Evolutionary conservation across 2,329 filamentous ascomycete genomes (phyloP).

Genomic region (Aspergillus sp.): DNA sequence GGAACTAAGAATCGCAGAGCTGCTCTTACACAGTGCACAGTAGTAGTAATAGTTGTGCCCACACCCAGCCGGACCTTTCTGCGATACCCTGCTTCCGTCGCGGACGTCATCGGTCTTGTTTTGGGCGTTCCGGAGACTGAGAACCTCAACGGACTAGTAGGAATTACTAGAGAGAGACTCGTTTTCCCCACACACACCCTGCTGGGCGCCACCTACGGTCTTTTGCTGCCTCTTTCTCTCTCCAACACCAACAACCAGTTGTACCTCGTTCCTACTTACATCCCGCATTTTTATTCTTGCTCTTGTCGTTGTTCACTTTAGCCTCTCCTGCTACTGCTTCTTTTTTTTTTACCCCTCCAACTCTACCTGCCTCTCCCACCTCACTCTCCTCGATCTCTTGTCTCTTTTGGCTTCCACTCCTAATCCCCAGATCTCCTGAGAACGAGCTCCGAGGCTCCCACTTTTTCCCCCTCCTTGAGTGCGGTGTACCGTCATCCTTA

Average conservation of each 20-base stretch:
- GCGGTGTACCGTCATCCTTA: constrained; percentile 17
- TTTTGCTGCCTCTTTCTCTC: constrained; percentile 23
- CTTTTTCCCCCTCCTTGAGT: constrained; percentile 11
- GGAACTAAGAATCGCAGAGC: background rate
- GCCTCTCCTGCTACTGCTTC: constrained; percentile 4
- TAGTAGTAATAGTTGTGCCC: background rate
- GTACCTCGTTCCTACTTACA: constrained; percentile 17
- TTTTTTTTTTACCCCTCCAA: background rate
- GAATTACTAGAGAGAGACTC: constrained; percentile 7
- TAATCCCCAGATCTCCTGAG: constrained; percentile 9
- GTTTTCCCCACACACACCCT: constrained; percentile 34
- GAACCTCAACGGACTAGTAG: constrained; percentile 17
- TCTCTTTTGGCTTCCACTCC: constrained; percentile 4
- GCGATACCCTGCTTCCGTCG: constrained; percentile 25
- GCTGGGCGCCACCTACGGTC: constrained; percentile 24
- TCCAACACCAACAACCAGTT: background rate
- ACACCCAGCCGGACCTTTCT: constrained; percentile 13
- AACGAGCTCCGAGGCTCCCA: background rate
- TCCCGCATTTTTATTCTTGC: constrained; percentile 12
- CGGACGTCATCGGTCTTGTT: constrained; percentile 37
- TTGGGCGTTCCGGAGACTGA: constrained; percentile 23
- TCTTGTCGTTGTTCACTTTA: constrained; percentile 4
- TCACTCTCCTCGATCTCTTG: background rate
- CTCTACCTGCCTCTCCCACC: constrained; percentile 11
- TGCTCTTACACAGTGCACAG: background rate